These are phyloP conservation scores for Linderina pennispora DNA, from an alignment of 192 early-diverging fungal species.

Conservation along the genomic window DNA sequence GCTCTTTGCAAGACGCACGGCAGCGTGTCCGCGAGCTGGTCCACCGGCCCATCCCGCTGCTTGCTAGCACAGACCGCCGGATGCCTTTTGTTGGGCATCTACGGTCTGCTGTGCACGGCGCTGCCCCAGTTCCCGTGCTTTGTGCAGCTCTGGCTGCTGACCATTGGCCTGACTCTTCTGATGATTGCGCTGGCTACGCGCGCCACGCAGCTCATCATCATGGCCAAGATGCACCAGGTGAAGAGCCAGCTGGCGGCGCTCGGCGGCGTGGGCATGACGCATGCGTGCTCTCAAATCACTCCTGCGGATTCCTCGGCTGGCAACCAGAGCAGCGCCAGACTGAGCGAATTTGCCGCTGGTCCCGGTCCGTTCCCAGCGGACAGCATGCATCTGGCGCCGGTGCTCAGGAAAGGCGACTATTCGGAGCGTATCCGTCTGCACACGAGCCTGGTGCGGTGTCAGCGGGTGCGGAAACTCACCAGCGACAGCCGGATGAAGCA, in stretches of 20 bases:
- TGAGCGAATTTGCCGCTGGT: too few species aligned
- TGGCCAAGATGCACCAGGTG: not conserved
- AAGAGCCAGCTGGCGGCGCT: not conserved
- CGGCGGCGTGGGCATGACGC: too few species aligned
- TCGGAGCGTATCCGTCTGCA: not conserved
- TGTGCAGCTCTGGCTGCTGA: not conserved
- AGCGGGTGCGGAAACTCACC: not conserved
- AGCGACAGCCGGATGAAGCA: too few species aligned
- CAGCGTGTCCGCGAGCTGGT: too few species aligned
- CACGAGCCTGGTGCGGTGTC: not conserved
- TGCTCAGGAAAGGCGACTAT: not conserved
- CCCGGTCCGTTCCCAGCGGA: too few species aligned
- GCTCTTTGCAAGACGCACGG: too few species aligned
- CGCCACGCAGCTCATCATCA: not conserved
- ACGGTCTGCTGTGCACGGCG: not conserved
- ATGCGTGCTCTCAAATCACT: too few species aligned
- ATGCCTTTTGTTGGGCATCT: not conserved
- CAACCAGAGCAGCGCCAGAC: too few species aligned
- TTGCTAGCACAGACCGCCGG: too few species aligned
- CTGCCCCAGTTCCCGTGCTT: not conserved
- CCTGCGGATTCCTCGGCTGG: too few species aligned
- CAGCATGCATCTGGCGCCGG: not conserved
- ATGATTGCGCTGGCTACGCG: not conserved
- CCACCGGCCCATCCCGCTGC: too few species aligned
- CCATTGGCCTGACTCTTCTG: not conserved